These are phyloP conservation scores for Pseudocercospora macadamiae DNA, from an alignment of 2,329 filamentous ascomycete genomes.

Conservation along the genomic window DNA sequence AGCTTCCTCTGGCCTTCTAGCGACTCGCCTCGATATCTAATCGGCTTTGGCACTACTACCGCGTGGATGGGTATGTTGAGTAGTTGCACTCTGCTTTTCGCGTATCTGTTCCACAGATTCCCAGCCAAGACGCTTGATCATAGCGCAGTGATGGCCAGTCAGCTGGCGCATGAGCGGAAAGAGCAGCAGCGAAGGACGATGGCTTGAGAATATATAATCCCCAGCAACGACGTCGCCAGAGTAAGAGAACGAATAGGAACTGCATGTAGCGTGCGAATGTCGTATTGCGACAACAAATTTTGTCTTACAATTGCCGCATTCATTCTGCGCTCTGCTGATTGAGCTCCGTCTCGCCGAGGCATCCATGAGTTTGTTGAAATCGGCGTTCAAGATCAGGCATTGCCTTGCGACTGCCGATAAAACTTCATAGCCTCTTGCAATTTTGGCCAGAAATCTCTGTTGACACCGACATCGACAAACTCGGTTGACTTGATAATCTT, in stretches of 20 bases:
- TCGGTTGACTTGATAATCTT: slow-evolving; percentile 24
- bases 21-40: neutral
- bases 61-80: slow-evolving; percentile 5
- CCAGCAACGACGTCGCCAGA: too few relatives aligned
- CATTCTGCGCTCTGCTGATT: too few relatives aligned
- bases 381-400: too few relatives aligned
- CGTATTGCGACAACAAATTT: too few relatives aligned
- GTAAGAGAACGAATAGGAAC: neutral
- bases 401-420: neutral
- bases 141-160: neutral
- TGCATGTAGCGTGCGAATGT: neutral
- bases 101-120: neutral
- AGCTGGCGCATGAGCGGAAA: neutral
- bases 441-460: slow-evolving; percentile 28
- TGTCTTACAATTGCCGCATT: too few relatives aligned
- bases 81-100: neutral
- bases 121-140: neutral
- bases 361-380: too few relatives aligned
- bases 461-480: slow-evolving; percentile 26
- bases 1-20: neutral
- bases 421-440: slow-evolving; percentile 20
- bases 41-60: slow-evolving; percentile 1
- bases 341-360: too few relatives aligned
- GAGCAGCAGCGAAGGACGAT: slow-evolving; percentile 5
- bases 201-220: neutral